These are phyloP conservation scores for Pistacia vera DNA, from an alignment of 345 rosid species.

Conservation along the genomic window DNA sequence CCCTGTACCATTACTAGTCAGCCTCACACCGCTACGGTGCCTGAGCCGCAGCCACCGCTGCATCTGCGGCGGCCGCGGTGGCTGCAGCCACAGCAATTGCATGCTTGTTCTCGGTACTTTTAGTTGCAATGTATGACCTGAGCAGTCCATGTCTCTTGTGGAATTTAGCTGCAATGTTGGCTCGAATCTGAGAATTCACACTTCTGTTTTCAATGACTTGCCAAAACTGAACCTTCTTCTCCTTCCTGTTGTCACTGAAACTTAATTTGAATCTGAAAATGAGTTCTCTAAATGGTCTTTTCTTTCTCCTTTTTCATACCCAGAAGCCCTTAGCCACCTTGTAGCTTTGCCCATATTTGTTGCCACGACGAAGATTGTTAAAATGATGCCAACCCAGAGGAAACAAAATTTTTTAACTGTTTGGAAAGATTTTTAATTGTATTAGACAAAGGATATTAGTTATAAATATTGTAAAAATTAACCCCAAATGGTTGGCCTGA, in stretches of 20 bases:
- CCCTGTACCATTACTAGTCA: slow-evolving; percentile 43
- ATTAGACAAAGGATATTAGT: no score
- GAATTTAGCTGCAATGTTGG: slow-evolving; percentile 24
- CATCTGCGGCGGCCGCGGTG: slow-evolving; percentile 52
- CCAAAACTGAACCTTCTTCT: slow-evolving; percentile 58
- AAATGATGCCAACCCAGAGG: no score
- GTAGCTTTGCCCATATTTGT: slow-evolving; percentile 62
- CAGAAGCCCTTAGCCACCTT: slow-evolving; percentile 76
- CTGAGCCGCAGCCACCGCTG: slow-evolving; percentile 56
- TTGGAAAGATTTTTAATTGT: no score
- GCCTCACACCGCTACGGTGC: slow-evolving; percentile 55
- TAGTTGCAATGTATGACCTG: slow-evolving; percentile 42
- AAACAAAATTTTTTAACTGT: no score
- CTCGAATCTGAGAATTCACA: slow-evolving; percentile 24
- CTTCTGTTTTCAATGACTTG: slow-evolving; percentile 28
- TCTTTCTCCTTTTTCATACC: slow-evolving; percentile 60
- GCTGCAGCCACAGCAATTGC: slow-evolving; percentile 62
- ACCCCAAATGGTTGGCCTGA: no score
- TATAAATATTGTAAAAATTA: no score
- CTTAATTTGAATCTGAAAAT: slow-evolving; percentile 22
- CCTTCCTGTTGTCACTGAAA: slow-evolving; percentile 36
- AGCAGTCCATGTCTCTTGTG: slow-evolving; percentile 32
- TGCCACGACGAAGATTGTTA: slow-evolving; percentile 1
- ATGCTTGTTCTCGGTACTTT: slow-evolving; percentile 54
- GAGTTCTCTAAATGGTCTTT: slow-evolving; percentile 18